These are phyloP conservation scores for Microsporum ferrugineum DNA, from an alignment of 2,329 filamentous ascomycete species.

Conservation along the genomic window DNA sequence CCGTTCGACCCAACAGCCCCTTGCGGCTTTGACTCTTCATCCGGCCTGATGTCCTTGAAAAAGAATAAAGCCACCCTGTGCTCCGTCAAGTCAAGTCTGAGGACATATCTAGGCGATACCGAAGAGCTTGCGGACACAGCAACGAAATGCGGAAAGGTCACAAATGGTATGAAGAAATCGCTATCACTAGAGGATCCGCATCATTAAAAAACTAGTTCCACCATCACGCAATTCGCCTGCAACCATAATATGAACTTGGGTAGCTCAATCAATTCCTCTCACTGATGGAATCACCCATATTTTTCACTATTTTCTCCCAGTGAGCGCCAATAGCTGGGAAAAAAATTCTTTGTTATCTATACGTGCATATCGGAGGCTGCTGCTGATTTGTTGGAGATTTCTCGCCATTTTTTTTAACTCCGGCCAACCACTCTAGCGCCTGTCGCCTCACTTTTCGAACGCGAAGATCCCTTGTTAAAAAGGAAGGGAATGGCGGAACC, in stretches of 20 bases:
- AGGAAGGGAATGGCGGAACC: constrained; percentile 2
- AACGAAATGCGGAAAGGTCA: background rate
- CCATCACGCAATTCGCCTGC: constrained; percentile 3
- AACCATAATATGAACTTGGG: background rate
- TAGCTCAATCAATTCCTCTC: background rate
- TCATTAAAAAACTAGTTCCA: constrained; percentile 1
- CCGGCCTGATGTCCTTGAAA: background rate
- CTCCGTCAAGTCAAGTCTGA: background rate
- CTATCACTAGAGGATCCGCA: background rate
- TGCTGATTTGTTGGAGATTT: constrained; percentile 3
- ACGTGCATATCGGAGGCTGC: background rate
- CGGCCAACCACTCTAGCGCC: background rate
- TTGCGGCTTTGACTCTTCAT: background rate
- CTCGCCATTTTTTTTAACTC: constrained; percentile 3
- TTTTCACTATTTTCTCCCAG: background rate
- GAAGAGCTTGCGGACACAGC: background rate
- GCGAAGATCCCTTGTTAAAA: constrained; percentile 7
- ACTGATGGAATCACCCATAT: background rate
- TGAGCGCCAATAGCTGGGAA: background rate
- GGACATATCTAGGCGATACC: background rate
- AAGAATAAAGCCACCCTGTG: too few species aligned
- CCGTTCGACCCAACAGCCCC: background rate
- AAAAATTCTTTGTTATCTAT: constrained; percentile 1
- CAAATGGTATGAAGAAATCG: background rate
- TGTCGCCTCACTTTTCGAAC: constrained; percentile 5